Base-by-base conservation (phyloP, 352 stramenopile species). In the Pythium dissimile region DNA sequence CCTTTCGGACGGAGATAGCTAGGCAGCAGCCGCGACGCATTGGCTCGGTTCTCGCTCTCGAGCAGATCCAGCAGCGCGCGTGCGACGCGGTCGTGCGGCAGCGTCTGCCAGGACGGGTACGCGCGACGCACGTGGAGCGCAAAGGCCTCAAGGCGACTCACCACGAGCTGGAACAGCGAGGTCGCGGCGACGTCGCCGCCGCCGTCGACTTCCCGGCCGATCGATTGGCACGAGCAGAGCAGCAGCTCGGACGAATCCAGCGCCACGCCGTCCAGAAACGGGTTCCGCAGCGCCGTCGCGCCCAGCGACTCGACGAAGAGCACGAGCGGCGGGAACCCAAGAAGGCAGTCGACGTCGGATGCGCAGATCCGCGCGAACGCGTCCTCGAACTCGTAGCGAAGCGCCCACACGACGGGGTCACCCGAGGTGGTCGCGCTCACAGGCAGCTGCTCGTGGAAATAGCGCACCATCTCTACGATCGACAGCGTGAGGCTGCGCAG, bases 221-320 rank as follows among this genome's bases (percentile, higher is more conserved):
- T 59, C 38, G 70, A 64, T 31, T 88, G 73, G 39, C 80, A 90
- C 1, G 76, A 77, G 21, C 77, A 88, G 3, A 90, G 60, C 62
- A 90, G 34, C 32, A 90, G 58, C 64, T 90, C 80, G 18, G 74
- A 87, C 23, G 77, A 75, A n/a, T 88, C 77, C 11, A 90, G 60
- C 1, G 80, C 66, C 6, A 90, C 67, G 28, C 77, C 80, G 32
- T 90, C 80, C 6, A 88, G 45, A 15, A 90, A 66, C 26, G 80
- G 80, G 37, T 90, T 90, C 13, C 80, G 71, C 9, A 71, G 39
- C 37, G 86, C 65, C 26, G 59, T 71, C 8, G 76, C 72, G 11
- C 74, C 64, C 16, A 74, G 69, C n/a, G 66, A 54, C 24, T 87
- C 72, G 28, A 87, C 77, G 31, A 75, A 68, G 3, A 55, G 62